Evolutionary conservation across 495 filamentous ascomycete species (phyloP).

Genomic region (Trichocladium antarcticum): DNA sequence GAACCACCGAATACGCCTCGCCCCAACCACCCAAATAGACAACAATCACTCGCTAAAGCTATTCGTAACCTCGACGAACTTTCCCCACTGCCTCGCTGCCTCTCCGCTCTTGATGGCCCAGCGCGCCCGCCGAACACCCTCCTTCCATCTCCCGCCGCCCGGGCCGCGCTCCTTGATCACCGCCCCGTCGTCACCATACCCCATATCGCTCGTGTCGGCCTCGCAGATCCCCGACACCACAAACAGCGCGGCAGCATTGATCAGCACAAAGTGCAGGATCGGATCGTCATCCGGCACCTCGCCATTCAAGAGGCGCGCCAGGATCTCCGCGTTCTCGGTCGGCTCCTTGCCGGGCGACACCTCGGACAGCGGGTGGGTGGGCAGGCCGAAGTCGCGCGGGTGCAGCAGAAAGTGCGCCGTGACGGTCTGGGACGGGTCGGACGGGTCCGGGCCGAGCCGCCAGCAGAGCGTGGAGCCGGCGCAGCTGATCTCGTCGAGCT

Average conservation of each 20-base stretch:
- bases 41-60: conserved; percentile 14
- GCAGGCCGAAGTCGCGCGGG: conserved; percentile 76
- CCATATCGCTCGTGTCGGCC: conserved; percentile 63
- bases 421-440: conserved; percentile 36
- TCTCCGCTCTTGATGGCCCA: conserved; percentile 75
- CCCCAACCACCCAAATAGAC: background rate
- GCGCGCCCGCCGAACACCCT: conserved; percentile 71
- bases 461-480: conserved; percentile 82
- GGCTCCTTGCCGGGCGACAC: conserved; percentile 81
- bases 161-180: conserved; percentile 73
- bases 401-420: conserved; percentile 64
- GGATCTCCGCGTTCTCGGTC: conserved; percentile 72
- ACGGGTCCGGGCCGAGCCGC: conserved; percentile 47
- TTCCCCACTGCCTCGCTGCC: conserved; percentile 60
- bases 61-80: conserved; percentile 52
- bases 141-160: conserved; percentile 81
- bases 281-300: conserved; percentile 64
- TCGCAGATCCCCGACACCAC: conserved; percentile 81
- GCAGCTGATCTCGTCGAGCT: conserved; percentile 89
- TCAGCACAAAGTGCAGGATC: conserved; percentile 83
- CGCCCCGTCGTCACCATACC: conserved; percentile 48
- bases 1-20: background rate
- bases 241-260: conserved; percentile 84
- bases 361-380: conserved; percentile 56
- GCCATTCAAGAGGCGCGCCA: conserved; percentile 63